These are phyloP conservation scores for Chlamydomonas asymmetrica DNA, from an alignment of 139 green algal genomes.

Conservation along the genomic window DNA sequence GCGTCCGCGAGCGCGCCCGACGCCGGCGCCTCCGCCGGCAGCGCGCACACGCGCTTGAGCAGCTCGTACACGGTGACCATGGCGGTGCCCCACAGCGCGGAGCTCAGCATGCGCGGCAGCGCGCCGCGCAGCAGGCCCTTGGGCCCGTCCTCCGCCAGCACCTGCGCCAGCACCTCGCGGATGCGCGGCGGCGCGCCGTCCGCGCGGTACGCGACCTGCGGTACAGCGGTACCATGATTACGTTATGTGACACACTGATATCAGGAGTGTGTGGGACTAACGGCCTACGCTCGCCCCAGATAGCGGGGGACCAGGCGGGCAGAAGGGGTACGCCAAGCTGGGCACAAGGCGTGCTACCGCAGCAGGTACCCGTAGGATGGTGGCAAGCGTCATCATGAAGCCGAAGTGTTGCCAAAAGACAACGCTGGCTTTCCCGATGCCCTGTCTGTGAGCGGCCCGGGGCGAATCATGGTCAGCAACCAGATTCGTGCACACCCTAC, in stretches of 20 bases:
- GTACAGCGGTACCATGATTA: not conserved
- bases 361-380: too few relatives aligned
- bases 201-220: slow-evolving; percentile 49
- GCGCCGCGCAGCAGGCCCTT: slow-evolving; percentile 69
- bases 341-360: too few relatives aligned
- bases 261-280: not conserved
- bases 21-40: too few relatives aligned
- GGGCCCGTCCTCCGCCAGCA: slow-evolving; percentile 72
- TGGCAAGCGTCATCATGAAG: too few relatives aligned
- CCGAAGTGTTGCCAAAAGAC: too few relatives aligned
- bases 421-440: too few relatives aligned
- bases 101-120: slow-evolving; percentile 76
- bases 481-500: too few relatives aligned
- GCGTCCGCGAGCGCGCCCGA: too few relatives aligned
- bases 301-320: not conserved
- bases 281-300: not conserved
- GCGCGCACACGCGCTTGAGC: slow-evolving; percentile 73
- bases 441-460: too few relatives aligned
- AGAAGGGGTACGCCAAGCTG: not conserved
- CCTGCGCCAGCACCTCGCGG: slow-evolving; percentile 35
- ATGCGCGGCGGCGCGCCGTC: slow-evolving; percentile 31
- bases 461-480: too few relatives aligned
- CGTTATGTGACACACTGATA: not conserved
- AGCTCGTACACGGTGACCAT: slow-evolving; percentile 83
- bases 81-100: slow-evolving; percentile 82